These are phyloP conservation scores for Claviceps maximensis DNA, from an alignment of 2,329 filamentous ascomycete genomes.

Conservation along the genomic window DNA sequence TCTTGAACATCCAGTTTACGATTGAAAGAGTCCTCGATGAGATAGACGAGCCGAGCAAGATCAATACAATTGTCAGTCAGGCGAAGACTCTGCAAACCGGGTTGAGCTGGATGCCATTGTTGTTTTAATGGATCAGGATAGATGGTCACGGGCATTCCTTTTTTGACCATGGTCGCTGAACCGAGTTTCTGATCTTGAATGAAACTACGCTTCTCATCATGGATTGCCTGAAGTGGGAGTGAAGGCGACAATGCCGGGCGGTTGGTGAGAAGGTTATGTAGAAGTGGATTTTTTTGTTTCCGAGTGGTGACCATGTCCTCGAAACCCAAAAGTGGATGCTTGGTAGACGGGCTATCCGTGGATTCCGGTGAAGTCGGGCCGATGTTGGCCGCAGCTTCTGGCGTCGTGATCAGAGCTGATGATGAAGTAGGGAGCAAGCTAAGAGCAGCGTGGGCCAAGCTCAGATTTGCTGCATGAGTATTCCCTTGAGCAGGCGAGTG, in stretches of 20 bases:
- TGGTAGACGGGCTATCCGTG: conserved; percentile 16
- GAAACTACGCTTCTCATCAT: conserved; percentile 20
- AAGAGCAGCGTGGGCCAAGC: conserved; percentile 56
- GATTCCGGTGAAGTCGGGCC: conserved; percentile 2
- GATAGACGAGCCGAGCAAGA: conserved; percentile 63
- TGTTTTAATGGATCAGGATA: conserved; percentile 59
- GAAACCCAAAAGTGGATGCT: conserved; percentile 37
- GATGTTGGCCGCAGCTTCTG: conserved; percentile 56
- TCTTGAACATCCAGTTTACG: conserved; percentile 70
- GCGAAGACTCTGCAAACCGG: conserved; percentile 46
- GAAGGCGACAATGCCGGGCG: conserved; percentile 89
- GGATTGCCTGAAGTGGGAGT: conserved; percentile 57
- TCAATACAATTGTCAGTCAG: conserved; percentile 75
- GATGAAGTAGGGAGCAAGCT: conserved; percentile 69
- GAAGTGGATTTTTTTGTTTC: conserved; percentile 62
- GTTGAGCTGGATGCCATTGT: conserved; percentile 55
- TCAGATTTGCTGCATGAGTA: conserved; percentile 55
- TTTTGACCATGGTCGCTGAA: conserved; percentile 72
- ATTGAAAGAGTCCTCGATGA: conserved; percentile 90
- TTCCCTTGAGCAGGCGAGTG: conserved; percentile 12
- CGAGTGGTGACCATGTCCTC: conserved; percentile 40
- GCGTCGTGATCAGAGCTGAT: conserved; percentile 80
- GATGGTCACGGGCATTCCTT: conserved; percentile 78
- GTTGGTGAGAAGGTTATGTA: conserved; percentile 92
- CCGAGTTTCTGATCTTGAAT: conserved; percentile 15